These are phyloP conservation scores for Ustilago loliicola DNA, from an alignment of 1,284 basidiomycete species.

Conservation along the genomic window DNA sequence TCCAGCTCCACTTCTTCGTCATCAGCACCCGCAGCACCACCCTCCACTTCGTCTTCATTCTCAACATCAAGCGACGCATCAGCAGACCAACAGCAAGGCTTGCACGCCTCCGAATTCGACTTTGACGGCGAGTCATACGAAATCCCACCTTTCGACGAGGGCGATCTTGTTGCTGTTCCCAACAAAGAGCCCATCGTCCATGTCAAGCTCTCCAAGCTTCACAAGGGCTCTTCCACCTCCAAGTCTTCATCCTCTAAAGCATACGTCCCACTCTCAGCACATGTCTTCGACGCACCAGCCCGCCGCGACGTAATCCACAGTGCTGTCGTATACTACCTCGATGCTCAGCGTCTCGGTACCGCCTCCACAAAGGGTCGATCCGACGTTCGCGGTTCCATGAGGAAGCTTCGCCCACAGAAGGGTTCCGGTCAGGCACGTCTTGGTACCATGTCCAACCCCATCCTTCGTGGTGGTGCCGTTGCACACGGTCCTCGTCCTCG, in stretches of 20 bases:
- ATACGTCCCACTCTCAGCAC: conserved; percentile 80
- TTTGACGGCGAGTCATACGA: conserved; percentile 39
- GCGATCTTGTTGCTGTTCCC: conserved; percentile 46
- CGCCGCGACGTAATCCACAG: conserved; percentile 93
- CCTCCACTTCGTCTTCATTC: conserved; percentile 9
- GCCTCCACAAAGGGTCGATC: conserved; percentile 90
- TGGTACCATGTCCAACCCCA: conserved; percentile 88
- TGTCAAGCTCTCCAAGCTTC: conserved; percentile 49
- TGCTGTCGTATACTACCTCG: conserved; percentile 89
- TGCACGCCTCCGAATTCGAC: conserved; percentile 42
- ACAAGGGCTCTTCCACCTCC: conserved; percentile 11
- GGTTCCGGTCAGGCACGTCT: conserved; percentile 89
- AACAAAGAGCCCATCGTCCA: conserved; percentile 52
- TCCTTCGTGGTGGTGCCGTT: conserved; percentile 90
- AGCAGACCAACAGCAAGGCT: conserved; percentile 13
- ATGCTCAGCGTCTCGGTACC: conserved; percentile 88
- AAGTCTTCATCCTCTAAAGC: conserved; percentile 3
- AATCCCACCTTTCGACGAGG: conserved; percentile 39
- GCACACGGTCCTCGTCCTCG: conserved; percentile 90
- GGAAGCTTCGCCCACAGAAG: conserved; percentile 92
- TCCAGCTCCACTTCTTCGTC: conserved; percentile 9
- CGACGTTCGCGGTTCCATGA: conserved; percentile 88
- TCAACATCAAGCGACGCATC: conserved; percentile 15
- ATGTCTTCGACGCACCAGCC: conserved; percentile 84
- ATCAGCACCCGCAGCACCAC: conserved; percentile 8